phyloP scores from a whole-genome alignment of 768 basidiomycete species.

The Macrolepiota albuminosa region DNA sequence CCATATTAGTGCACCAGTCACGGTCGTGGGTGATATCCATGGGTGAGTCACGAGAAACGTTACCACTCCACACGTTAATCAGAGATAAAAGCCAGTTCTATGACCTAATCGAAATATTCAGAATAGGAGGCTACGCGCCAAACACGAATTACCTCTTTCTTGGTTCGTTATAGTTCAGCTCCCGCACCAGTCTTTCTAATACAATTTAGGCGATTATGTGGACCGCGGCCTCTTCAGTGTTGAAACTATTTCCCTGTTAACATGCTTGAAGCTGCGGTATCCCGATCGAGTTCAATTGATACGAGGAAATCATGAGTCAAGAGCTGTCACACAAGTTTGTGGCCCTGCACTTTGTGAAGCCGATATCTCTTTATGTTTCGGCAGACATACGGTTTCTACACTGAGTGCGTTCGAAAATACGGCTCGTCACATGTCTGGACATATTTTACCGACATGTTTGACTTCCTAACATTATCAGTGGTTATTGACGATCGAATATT shows the following conservation, averaged over 20 bases:
- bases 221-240: conserved; percentile 97
- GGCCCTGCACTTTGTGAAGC: conserved; percentile 16
- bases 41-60: conserved; percentile 59
- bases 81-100: conserved; percentile 86
- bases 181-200: conserved; percentile 11
- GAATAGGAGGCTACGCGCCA: conserved; percentile 96
- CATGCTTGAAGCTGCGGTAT: conserved; percentile 94
- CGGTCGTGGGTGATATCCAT: conserved; percentile 98
- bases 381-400: conserved; percentile 98
- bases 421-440: conserved; percentile 96
- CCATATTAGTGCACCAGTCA: conserved; percentile 93
- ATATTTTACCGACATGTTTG: conserved; percentile 99
- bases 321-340: conserved; percentile 95
- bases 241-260: conserved; percentile 95
- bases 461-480: conserved; percentile 94
- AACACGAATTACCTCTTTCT: conserved; percentile 98
- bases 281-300: conserved; percentile 96
- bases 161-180: conserved; percentile 48
- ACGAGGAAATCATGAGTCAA: conserved; percentile 94
- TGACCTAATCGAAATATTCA: conserved; percentile 98
- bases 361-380: conserved; percentile 20
- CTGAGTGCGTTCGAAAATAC: conserved; percentile 97
- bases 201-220: conserved; percentile 85
- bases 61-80: conserved; percentile 24
- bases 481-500: conserved; percentile 99